Base-by-base conservation (phyloP, 352 stramenopile species). In the Globisporangium ultimum region DNA sequence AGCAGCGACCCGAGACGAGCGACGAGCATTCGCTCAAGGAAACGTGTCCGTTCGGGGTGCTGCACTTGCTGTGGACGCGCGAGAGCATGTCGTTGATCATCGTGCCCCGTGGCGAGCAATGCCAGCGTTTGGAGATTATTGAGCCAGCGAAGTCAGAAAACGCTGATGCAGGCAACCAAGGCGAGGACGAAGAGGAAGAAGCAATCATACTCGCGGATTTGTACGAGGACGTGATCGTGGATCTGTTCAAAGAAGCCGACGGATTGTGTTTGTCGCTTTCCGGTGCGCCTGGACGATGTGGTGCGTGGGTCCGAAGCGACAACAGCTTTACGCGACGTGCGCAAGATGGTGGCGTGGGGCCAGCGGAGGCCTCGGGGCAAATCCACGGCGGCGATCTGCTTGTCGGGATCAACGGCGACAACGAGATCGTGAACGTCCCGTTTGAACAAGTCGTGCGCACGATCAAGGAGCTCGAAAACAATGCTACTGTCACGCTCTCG, bases 221-320 rank as follows among this genome's bases (percentile, higher is more conserved):
- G 21, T 83, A 67, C n/a, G 64, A 80, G 40, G 66, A 61, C 8
- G 67, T 88, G 5, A 57, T 80, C 1, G 81, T 87, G 4, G 53
- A 61, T 13, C 45, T 94, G 7, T 22, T 82, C 11, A 91, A 92
- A 62, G 67, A 80, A 14, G 49, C 71, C 43, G 78, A 93, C 53
- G 86, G 86, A 1, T 48, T 95, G 18, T 93, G 86, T 63, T 67
- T 95, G 8, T 95, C 86, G 17, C 63, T 95, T 0, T 88, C 86
- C 3, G 86, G 86, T 2, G 78, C 85, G 18, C 80, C 80, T 14
- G 72, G 76, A 13, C 86, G 85, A 11, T 85, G 71, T 17, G 86
- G 86, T 6, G 84, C 84, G 11, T 95, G 86, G 86, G 84, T 95
- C 51, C 84, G 82, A 36, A 91, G 77, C 22, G 83, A 92, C 22